phyloP scores from a whole-genome alignment of 176 grass and related monocot genomes.

The Saccharum officinarum region DNA sequence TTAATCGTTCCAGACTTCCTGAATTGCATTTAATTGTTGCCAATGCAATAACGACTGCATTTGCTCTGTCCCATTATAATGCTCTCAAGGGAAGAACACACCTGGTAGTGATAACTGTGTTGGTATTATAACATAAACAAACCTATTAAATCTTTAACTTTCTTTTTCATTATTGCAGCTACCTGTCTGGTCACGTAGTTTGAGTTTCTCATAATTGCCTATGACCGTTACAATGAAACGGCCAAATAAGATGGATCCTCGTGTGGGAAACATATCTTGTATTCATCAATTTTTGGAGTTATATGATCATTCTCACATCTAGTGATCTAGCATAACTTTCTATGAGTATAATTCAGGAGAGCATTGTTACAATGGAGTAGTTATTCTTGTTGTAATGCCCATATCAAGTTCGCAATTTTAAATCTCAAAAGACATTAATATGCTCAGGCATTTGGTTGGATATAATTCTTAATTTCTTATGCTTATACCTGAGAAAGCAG shows the following conservation, averaged over 20 bases:
- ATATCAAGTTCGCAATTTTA: neutral
- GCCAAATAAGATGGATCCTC: neutral
- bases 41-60: neutral
- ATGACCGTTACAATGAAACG: neutral
- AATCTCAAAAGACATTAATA: neutral
- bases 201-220: neutral
- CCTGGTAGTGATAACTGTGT: neutral
- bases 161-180: neutral
- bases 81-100: neutral
- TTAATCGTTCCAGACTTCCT: neutral
- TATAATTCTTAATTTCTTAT: slow-evolving; percentile 10
- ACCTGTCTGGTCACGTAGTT: neutral
- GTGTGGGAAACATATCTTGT: neutral
- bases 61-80: neutral
- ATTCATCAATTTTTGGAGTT: neutral
- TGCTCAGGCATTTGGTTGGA: neutral
- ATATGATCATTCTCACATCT: neutral
- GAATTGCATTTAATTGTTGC: slow-evolving; percentile 2
- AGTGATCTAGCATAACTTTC: neutral
- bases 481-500: slow-evolving; percentile 16
- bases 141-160: neutral
- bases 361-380: neutral
- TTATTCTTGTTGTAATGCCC: neutral
- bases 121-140: neutral
- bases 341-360: neutral